A percentile compares a stretch with the other conserved stretches of the same genome.
Evolutionary conservation across 768 basidiomycete species (phyloP).

Genomic region (Tulasnella sp.): DNA sequence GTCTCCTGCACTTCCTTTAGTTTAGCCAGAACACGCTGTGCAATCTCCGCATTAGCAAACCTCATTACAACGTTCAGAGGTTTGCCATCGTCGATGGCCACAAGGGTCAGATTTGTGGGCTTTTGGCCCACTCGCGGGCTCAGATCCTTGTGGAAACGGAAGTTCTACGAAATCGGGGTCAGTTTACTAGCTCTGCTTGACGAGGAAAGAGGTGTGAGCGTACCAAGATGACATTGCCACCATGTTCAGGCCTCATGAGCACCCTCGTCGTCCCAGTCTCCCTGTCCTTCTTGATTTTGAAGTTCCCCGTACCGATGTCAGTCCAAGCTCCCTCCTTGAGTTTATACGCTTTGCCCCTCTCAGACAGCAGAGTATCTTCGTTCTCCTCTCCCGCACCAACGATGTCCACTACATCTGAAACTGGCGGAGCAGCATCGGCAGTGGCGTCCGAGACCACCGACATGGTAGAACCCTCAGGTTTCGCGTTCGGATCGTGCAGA

Average conservation of each 20-base stretch:
- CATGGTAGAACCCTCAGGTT: neutral
- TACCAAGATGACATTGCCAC: conserved; percentile 7
- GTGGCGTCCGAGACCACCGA: neutral
- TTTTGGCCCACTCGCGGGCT: neutral
- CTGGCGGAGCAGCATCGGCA: neutral
- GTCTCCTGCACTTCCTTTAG: neutral
- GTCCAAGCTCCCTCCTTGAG: conserved; percentile 11
- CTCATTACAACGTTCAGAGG: neutral
- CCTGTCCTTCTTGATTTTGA: conserved; percentile 13
- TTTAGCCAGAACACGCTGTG: neutral
- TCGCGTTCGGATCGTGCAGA: neutral
- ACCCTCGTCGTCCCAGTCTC: conserved; percentile 13
- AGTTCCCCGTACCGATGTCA: conserved; percentile 5
- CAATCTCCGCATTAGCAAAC: neutral
- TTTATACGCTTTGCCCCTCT: conserved; percentile 3
- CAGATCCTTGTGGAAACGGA: conserved; percentile 3
- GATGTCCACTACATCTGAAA: neutral
- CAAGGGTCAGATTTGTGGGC: neutral
- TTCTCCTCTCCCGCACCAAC: conserved; percentile 14
- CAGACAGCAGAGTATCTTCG: neutral
- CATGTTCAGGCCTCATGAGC: neutral
- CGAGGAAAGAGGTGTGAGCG: neutral
- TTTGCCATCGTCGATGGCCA: conserved; percentile 2
- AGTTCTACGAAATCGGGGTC: neutral
- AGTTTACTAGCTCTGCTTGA: too few species aligned